Conservation (phyloP, 257 asterid genomes). For the Cinchona pubescens region DNA sequence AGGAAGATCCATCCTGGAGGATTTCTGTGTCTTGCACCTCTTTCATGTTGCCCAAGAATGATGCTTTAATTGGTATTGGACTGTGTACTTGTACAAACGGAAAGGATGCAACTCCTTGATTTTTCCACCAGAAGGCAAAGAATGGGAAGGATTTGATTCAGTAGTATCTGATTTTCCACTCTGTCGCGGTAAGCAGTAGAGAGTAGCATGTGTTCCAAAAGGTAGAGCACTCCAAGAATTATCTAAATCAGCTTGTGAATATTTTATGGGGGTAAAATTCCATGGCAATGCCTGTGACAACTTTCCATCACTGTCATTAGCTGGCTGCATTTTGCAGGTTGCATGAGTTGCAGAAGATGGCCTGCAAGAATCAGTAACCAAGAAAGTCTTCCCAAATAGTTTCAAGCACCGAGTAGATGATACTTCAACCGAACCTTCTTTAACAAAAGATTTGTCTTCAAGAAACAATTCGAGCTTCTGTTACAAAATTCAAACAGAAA, state of each 20-base stretch:
- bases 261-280: slow-evolving; percentile 33
- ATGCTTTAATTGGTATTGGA: slow-evolving; percentile 57
- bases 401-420: slow-evolving; percentile 54
- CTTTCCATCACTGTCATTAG: slow-evolving; percentile 24
- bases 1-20: slow-evolving; percentile 47
- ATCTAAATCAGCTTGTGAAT: slow-evolving; percentile 19
- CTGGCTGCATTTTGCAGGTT: slow-evolving; percentile 30
- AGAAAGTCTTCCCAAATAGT: slow-evolving; percentile 78
- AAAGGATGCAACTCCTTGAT: slow-evolving; percentile 23
- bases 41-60: slow-evolving; percentile 13
- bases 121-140: slow-evolving; percentile 44
- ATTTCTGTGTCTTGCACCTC: slow-evolving; percentile 28
- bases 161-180: slow-evolving; percentile 1
- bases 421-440: slow-evolving; percentile 45
- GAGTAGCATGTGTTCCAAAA: slow-evolving; percentile 16
- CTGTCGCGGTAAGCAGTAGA: slow-evolving; percentile 14
- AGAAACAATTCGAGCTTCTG: slow-evolving; percentile 56
- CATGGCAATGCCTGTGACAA: slow-evolving; percentile 21
- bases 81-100: slow-evolving; percentile 39
- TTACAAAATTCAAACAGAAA: slow-evolving; percentile 4
- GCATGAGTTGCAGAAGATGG: slow-evolving; percentile 26
- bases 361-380: slow-evolving; percentile 39
- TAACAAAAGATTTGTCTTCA: slow-evolving; percentile 26
- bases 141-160: slow-evolving; percentile 7
- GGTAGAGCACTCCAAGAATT: slow-evolving; percentile 21